phyloP scores from a whole-genome alignment of 2,329 filamentous ascomycete genomes.

The Aaosphaeria pasadenensis region DNA sequence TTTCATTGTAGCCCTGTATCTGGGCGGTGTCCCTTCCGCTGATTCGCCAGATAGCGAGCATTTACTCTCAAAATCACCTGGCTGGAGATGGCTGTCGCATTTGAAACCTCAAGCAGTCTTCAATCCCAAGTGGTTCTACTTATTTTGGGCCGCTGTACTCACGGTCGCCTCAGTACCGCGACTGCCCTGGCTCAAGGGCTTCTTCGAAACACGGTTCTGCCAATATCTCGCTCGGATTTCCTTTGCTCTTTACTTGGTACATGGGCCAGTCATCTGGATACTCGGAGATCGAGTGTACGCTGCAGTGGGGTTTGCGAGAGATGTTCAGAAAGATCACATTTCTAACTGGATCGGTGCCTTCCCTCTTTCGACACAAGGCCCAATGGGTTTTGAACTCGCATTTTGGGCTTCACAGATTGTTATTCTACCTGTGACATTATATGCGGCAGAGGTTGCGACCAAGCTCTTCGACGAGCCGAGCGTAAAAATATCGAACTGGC shows the following conservation, averaged over 20 bases:
- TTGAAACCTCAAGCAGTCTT: slow-evolving; percentile 65
- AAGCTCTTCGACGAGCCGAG: slow-evolving; percentile 49
- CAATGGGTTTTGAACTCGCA: slow-evolving; percentile 59
- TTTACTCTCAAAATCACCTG: slow-evolving; percentile 52
- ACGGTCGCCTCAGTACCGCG: slow-evolving; percentile 56
- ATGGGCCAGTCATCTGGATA: slow-evolving; percentile 47
- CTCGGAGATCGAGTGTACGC: slow-evolving; percentile 60
- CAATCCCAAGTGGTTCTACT: slow-evolving; percentile 66
- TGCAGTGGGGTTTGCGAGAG: slow-evolving; percentile 55
- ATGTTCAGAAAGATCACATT: slow-evolving; percentile 50
- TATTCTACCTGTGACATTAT: slow-evolving; percentile 28
- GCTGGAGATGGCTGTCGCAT: slow-evolving; percentile 60
- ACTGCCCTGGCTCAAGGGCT: slow-evolving; percentile 49
- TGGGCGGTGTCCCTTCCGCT: slow-evolving; percentile 59
- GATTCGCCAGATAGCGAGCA: slow-evolving; percentile 42
- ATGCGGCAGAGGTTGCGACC: slow-evolving; percentile 30
- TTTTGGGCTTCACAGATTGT: slow-evolving; percentile 61
- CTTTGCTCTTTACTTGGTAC: slow-evolving; percentile 58
- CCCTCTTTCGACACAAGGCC: slow-evolving; percentile 54
- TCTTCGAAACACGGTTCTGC: slow-evolving; percentile 48
- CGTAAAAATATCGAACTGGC: slow-evolving; percentile 49
- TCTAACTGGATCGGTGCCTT: slow-evolving; percentile 57
- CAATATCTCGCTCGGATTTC: slow-evolving; percentile 58
- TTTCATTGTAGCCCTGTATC: slow-evolving; percentile 52
- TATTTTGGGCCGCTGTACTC: slow-evolving; percentile 60